Conservation (phyloP, 1,284 basidiomycete genomes). For the Cryptococcus sp. region DNA sequence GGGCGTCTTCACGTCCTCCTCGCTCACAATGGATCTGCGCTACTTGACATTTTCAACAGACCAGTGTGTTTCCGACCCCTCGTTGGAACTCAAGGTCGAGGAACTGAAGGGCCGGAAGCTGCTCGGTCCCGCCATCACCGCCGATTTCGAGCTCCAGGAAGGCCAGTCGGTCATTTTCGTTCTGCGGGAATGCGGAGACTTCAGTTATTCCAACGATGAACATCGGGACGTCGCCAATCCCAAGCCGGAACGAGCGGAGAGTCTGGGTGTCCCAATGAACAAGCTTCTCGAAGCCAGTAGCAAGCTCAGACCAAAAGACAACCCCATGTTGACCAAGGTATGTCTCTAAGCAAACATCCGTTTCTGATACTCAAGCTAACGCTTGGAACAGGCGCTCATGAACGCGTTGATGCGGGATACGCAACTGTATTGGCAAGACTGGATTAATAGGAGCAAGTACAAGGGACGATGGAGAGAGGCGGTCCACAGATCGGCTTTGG, state of each 20-base stretch:
- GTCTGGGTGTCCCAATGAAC: constrained; percentile 59
- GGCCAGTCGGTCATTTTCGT: constrained; percentile 85
- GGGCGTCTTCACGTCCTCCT: constrained; percentile 66
- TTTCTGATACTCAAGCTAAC: constrained; percentile 2
- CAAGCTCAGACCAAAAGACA: constrained; percentile 60
- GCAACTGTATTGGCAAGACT: constrained; percentile 78
- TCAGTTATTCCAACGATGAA: constrained; percentile 38
- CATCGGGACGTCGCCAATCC: constrained; percentile 44
- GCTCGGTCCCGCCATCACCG: constrained; percentile 39
- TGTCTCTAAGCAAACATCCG: constrained; percentile 9
- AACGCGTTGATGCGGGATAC: constrained; percentile 58
- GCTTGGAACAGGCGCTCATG: constrained; percentile 22
- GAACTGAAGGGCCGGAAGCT: constrained; percentile 40
- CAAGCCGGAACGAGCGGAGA: constrained; percentile 47
- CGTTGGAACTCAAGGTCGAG: constrained; percentile 59
- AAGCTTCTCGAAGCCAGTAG: constrained; percentile 59
- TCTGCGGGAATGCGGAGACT: constrained; percentile 60
- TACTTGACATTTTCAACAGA: constrained; percentile 60
- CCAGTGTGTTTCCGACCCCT: constrained; percentile 59
- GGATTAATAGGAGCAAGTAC: constrained; percentile 72
- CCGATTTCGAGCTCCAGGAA: constrained; percentile 65
- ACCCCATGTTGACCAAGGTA: constrained; percentile 67
- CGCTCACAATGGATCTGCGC: constrained; percentile 71
- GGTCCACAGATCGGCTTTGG: constrained; percentile 83
- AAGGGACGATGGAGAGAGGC: constrained; percentile 90